Evolutionary conservation across 805 yeast genomes (phyloP).

Genomic region (Sungouiella blattae): DNA sequence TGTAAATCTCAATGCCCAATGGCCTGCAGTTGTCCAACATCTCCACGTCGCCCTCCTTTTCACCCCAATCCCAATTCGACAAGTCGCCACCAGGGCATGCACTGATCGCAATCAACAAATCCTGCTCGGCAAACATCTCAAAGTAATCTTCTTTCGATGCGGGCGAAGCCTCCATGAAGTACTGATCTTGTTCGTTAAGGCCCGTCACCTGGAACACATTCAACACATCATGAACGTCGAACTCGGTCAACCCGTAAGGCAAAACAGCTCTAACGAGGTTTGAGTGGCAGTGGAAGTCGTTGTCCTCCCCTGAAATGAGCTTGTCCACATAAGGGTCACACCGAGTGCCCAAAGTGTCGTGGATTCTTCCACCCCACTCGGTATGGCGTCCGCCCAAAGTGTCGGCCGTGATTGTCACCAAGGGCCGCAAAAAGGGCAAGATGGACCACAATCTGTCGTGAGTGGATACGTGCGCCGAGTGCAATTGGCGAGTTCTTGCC

Average conservation of each 20-base stretch:
- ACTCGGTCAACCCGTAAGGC: slow-evolving; percentile 60
- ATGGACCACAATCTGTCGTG: slow-evolving; percentile 64
- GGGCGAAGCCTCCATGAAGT: slow-evolving; percentile 70
- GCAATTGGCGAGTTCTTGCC: slow-evolving; percentile 62
- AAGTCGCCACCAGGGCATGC: slow-evolving; percentile 73
- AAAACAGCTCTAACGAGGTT: slow-evolving; percentile 57
- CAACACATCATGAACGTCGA: slow-evolving; percentile 65
- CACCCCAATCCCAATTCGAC: slow-evolving; percentile 72
- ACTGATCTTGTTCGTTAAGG: slow-evolving; percentile 59
- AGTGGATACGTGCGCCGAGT: slow-evolving; percentile 58
- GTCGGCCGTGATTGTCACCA: slow-evolving; percentile 62
- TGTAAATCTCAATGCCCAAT: slow-evolving; percentile 58
- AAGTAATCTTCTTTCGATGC: slow-evolving; percentile 57
- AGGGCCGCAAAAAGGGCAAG: slow-evolving; percentile 61
- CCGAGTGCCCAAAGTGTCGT: slow-evolving; percentile 64
- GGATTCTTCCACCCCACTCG: slow-evolving; percentile 63
- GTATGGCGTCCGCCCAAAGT: slow-evolving; percentile 54
- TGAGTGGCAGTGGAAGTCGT: slow-evolving; percentile 66
- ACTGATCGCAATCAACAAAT: slow-evolving; percentile 58
- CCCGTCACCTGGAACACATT: slow-evolving; percentile 72
- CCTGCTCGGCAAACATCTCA: slow-evolving; percentile 66
- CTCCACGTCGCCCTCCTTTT: slow-evolving; percentile 42
- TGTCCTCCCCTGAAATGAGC: slow-evolving; percentile 59
- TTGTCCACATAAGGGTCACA: slow-evolving; percentile 70
- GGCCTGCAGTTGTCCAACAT: slow-evolving; percentile 65